phyloP scores from a whole-genome alignment of 306 rosid species.

The Pterocarpus macrocarpus region DNA sequence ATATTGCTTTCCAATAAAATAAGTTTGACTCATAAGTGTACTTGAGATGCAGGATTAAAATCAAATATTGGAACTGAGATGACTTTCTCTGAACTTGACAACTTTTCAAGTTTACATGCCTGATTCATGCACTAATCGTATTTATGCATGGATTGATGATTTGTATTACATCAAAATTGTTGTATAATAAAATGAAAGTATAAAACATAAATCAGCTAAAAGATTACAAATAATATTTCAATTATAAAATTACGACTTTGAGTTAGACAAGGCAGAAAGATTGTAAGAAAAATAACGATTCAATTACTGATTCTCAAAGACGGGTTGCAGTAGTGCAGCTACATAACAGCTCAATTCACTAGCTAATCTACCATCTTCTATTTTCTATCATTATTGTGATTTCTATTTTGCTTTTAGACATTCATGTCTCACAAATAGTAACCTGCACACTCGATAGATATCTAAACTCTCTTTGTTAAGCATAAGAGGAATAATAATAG shows the following conservation, averaged over 20 bases:
- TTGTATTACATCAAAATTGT: background rate
- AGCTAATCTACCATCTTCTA: constrained; percentile 30
- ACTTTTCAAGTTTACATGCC: background rate
- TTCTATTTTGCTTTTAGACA: constrained; percentile 7
- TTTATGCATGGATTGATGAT: background rate
- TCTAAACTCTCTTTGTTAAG: background rate
- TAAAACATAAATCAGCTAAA: background rate
- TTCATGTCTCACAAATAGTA: background rate
- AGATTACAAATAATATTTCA: background rate
- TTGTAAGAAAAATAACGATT: background rate
- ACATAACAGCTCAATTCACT: constrained; percentile 25
- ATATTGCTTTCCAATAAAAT: background rate
- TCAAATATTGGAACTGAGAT: constrained; percentile 7
- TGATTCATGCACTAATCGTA: constrained; percentile 6
- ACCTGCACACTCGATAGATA: background rate
- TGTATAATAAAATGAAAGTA: background rate
- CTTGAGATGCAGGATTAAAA: constrained; percentile 7
- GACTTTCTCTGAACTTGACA: background rate
- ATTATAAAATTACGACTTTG: background rate
- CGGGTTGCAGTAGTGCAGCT: constrained; percentile 4
- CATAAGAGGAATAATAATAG: constrained; percentile 6
- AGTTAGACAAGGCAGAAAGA: background rate
- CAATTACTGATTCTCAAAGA: constrained; percentile 8
- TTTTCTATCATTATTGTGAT: background rate
- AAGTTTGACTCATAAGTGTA: constrained; percentile 10